Evolutionary conservation across 2,329 filamentous ascomycete species (phyloP).

Genomic region (Fusarium sp.): DNA sequence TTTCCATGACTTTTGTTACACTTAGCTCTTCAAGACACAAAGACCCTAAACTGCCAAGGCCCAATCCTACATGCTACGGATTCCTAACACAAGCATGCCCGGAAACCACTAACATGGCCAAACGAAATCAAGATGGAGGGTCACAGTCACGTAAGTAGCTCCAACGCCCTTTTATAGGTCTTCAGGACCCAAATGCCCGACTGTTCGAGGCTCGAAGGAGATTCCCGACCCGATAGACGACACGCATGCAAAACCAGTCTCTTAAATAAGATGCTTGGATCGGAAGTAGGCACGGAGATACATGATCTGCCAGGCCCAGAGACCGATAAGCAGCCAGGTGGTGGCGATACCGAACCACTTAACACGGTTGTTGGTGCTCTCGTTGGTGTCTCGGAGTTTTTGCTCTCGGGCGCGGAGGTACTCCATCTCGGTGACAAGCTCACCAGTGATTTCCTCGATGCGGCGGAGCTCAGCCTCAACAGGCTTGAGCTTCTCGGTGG

Average conservation of each 20-base stretch:
- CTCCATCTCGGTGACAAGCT: slow-evolving; percentile 95
- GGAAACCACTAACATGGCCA: slow-evolving; percentile 38
- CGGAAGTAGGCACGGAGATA: slow-evolving; percentile 98
- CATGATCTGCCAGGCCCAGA: slow-evolving; percentile 97
- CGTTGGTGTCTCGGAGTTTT: slow-evolving; percentile 97
- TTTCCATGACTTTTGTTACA: slow-evolving; percentile 48
- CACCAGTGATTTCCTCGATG: slow-evolving; percentile 88
- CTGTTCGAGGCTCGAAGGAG: slow-evolving; percentile 14
- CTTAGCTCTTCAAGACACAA: slow-evolving; percentile 36
- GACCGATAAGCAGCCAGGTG: slow-evolving; percentile 87
- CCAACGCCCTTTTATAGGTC: slow-evolving; percentile 8
- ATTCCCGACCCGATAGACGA: slow-evolving; percentile 13
- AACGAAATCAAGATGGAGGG: slow-evolving; percentile 12
- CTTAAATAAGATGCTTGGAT: slow-evolving; percentile 58
- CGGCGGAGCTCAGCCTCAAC: slow-evolving; percentile 93
- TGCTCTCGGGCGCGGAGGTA: slow-evolving; percentile 91
- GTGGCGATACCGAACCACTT: slow-evolving; percentile 98
- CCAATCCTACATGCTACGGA: slow-evolving; percentile 41
- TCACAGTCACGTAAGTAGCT: slow-evolving; percentile 4
- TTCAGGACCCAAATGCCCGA: slow-evolving; percentile 11
- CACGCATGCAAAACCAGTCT: slow-evolving; percentile 32
- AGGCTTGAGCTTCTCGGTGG: slow-evolving; percentile 96
- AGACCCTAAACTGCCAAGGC: slow-evolving; percentile 24
- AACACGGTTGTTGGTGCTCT: slow-evolving; percentile 98
- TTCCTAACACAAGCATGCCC: slow-evolving; percentile 45